Conservation (phyloP, 2,329 filamentous ascomycete species). For the Fusarium sp. region DNA sequence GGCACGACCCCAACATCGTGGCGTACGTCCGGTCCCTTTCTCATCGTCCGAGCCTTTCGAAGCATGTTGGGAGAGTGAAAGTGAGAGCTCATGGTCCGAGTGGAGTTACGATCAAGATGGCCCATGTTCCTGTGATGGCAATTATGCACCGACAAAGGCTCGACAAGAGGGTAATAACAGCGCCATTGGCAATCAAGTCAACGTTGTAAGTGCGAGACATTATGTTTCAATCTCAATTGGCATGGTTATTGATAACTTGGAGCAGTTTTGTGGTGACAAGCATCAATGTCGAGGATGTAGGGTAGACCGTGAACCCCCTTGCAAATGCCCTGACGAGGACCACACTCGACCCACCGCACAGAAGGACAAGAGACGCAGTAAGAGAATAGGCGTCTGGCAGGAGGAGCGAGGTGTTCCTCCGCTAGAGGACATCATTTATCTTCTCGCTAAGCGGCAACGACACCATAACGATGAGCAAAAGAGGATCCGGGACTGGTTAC, state of each 20-base stretch:
- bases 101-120: slow-evolving; percentile 10
- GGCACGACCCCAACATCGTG: background rate
- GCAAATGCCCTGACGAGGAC: background rate
- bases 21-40: background rate
- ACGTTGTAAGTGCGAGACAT: slow-evolving; percentile 1
- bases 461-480: slow-evolving; percentile 23
- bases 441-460: slow-evolving; percentile 16
- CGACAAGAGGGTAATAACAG: background rate
- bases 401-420: background rate
- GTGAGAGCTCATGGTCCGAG: slow-evolving; percentile 10
- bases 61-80: slow-evolving; percentile 15
- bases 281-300: background rate
- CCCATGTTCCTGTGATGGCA: slow-evolving; percentile 20
- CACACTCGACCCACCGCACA: background rate
- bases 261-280: slow-evolving; percentile 1
- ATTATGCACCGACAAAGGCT: background rate
- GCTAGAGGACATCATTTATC: slow-evolving; percentile 23
- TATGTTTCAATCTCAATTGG: background rate
- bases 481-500: slow-evolving; percentile 29
- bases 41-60: background rate
- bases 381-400: background rate
- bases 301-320: background rate
- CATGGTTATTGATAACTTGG: background rate
- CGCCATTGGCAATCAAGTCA: background rate
- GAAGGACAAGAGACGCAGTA: background rate